These are phyloP conservation scores for Elsinoe fawcettii DNA, from an alignment of 2,329 filamentous ascomycete species.

Conservation along the genomic window DNA sequence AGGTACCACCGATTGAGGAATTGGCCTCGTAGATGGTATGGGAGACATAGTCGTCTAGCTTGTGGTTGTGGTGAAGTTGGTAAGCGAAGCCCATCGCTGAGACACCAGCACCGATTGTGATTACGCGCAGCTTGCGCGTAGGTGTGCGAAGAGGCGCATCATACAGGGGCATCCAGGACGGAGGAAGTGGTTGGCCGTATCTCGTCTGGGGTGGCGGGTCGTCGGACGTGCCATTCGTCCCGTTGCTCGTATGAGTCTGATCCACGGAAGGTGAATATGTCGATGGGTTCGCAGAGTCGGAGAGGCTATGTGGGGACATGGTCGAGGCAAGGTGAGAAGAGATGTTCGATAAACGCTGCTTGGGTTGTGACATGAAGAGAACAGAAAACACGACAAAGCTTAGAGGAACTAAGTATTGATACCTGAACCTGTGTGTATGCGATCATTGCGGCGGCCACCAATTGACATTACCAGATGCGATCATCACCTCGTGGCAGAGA, in stretches of 20 bases:
- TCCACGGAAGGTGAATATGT: neutral
- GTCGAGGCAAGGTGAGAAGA: neutral
- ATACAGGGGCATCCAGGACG: constrained; percentile 29
- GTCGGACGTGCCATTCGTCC: neutral
- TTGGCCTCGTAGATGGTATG: constrained; percentile 38
- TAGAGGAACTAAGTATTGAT: neutral
- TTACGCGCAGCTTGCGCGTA: constrained; percentile 22
- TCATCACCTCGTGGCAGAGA: constrained; percentile 3
- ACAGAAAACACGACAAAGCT: neutral
- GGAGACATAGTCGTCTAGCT: constrained; percentile 28
- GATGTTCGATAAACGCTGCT: neutral
- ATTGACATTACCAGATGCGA: constrained; percentile 3
- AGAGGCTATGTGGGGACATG: neutral
- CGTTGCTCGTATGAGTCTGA: neutral
- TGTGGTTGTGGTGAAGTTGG: constrained; percentile 34
- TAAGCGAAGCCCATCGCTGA: constrained; percentile 35
- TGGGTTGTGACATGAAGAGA: neutral
- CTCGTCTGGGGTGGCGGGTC: constrained; percentile 14
- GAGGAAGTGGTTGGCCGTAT: constrained; percentile 24
- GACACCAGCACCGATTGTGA: constrained; percentile 30
- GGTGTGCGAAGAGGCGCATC: constrained; percentile 26
- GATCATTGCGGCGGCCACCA: neutral
- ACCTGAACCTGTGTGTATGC: neutral
- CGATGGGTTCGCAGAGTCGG: neutral
- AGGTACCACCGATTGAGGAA: constrained; percentile 34